These are phyloP conservation scores for Neurospora terricola DNA, from an alignment of 495 filamentous ascomycete genomes.

Conservation along the genomic window DNA sequence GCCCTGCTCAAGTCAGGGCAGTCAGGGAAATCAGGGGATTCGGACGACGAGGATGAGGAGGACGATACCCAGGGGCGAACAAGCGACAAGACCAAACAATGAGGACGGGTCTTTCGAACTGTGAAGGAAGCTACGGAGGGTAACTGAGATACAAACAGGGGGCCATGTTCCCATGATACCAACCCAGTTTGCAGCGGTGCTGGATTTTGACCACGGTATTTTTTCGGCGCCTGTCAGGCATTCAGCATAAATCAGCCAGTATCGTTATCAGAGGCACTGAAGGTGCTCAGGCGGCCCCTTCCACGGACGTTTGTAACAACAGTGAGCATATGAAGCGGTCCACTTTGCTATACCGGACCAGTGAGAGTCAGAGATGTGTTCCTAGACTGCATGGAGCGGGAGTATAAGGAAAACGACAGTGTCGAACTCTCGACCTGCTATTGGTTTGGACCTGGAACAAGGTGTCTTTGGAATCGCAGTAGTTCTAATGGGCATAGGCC, in stretches of 20 bases:
- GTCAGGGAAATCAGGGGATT: constrained; percentile 5
- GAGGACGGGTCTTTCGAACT: not conserved
- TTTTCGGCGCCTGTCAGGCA: not conserved
- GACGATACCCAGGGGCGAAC: constrained; percentile 14
- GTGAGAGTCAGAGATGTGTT: not conserved
- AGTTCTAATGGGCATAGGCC: not conserved
- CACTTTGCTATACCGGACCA: not conserved
- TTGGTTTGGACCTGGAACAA: not conserved
- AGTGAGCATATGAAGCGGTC: not conserved
- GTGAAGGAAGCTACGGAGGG: not conserved
- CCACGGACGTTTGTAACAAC: not conserved
- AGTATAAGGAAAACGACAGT: not conserved
- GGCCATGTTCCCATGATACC: not conserved
- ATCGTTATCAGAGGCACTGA: not conserved
- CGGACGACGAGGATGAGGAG: constrained; percentile 25
- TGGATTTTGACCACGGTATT: not conserved
- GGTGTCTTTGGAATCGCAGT: not conserved
- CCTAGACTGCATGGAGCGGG: not conserved
- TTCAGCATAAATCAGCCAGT: not conserved
- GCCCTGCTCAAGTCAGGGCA: constrained; percentile 28
- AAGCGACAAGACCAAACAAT: not conserved
- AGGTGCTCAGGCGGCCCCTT: not conserved
- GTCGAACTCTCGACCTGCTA: not conserved
- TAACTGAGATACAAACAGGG: not conserved
- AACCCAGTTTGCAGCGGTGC: not conserved